Evolutionary conservation across 495 filamentous ascomycete genomes (phyloP).

Genomic region (Rusavskia elegans): DNA sequence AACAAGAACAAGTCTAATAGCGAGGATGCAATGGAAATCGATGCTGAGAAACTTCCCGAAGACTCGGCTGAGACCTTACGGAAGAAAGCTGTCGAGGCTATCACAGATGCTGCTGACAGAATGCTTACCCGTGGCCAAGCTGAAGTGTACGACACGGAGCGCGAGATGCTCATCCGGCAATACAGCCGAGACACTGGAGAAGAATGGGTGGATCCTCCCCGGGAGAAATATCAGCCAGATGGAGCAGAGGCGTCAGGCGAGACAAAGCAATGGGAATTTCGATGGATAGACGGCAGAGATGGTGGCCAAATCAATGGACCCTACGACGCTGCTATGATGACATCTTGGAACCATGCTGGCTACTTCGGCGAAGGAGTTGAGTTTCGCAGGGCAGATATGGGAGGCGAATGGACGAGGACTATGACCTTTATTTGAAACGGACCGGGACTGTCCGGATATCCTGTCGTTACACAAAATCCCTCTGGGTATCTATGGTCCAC

Average conservation of each 20-base stretch:
- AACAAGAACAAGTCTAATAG: slow-evolving; percentile 36
- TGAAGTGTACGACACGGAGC: slow-evolving; percentile 77
- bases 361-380: slow-evolving; percentile 93
- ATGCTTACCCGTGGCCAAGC: slow-evolving; percentile 64
- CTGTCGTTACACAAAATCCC: not conserved
- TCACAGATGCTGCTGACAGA: slow-evolving; percentile 80
- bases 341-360: slow-evolving; percentile 72
- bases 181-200: slow-evolving; percentile 82
- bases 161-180: slow-evolving; percentile 71
- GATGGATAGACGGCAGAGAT: slow-evolving; percentile 83
- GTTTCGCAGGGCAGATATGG: slow-evolving; percentile 43
- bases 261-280: slow-evolving; percentile 66
- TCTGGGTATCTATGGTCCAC: slow-evolving; percentile 2
- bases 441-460: not conserved
- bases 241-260: slow-evolving; percentile 12
- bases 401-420: slow-evolving; percentile 40
- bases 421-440: slow-evolving; percentile 43
- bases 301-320: slow-evolving; percentile 66
- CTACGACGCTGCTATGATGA: slow-evolving; percentile 72
- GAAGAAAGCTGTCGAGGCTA: slow-evolving; percentile 55
- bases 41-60: slow-evolving; percentile 32
- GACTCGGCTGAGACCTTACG: slow-evolving; percentile 56
- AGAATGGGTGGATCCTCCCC: slow-evolving; percentile 59
- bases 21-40: slow-evolving; percentile 53
- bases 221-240: slow-evolving; percentile 12